Evolutionary conservation across 2,329 filamentous ascomycete genomes (phyloP).

Genomic region (Talaromyces sp.): DNA sequence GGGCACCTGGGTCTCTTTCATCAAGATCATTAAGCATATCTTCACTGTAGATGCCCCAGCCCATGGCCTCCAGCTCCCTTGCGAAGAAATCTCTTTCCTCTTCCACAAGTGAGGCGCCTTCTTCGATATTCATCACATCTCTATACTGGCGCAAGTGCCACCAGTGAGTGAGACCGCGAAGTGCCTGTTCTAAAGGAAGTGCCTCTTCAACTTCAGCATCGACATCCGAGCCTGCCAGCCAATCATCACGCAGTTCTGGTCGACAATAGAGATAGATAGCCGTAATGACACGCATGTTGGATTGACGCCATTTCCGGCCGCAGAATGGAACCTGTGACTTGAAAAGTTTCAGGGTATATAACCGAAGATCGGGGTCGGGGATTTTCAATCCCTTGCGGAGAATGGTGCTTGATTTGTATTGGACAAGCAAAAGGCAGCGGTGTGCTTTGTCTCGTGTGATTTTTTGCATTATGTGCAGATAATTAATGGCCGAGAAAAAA

Average conservation of each 20-base stretch:
- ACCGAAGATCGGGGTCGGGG: constrained; percentile 76
- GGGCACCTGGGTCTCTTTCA: constrained; percentile 20
- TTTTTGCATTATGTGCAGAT: constrained; percentile 93
- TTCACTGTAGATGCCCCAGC: constrained; percentile 39
- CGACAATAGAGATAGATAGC: constrained; percentile 91
- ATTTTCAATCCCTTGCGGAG: constrained; percentile 87
- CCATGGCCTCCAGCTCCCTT: constrained; percentile 69
- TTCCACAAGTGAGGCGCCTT: constrained; percentile 51
- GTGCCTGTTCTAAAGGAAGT: constrained; percentile 82
- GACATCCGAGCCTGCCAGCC: constrained; percentile 82
- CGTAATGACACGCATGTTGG: constrained; percentile 98
- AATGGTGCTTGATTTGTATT: constrained; percentile 91
- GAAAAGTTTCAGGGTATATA: constrained; percentile 96
- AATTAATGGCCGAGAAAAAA: constrained; percentile 93
- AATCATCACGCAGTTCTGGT: constrained; percentile 89
- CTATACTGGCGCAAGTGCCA: constrained; percentile 81
- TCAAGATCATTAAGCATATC: constrained; percentile 25
- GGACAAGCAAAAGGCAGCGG: constrained; percentile 85
- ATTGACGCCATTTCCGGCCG: constrained; percentile 94
- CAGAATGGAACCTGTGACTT: constrained; percentile 98
- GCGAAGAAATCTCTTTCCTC: constrained; percentile 77
- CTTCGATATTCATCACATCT: constrained; percentile 60
- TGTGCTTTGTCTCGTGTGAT: constrained; percentile 95
- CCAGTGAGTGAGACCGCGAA: constrained; percentile 89
- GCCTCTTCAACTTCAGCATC: constrained; percentile 93